These are phyloP conservation scores for Exophiala phaeomuriformis DNA, from an alignment of 2,329 filamentous ascomycete species.

Conservation along the genomic window DNA sequence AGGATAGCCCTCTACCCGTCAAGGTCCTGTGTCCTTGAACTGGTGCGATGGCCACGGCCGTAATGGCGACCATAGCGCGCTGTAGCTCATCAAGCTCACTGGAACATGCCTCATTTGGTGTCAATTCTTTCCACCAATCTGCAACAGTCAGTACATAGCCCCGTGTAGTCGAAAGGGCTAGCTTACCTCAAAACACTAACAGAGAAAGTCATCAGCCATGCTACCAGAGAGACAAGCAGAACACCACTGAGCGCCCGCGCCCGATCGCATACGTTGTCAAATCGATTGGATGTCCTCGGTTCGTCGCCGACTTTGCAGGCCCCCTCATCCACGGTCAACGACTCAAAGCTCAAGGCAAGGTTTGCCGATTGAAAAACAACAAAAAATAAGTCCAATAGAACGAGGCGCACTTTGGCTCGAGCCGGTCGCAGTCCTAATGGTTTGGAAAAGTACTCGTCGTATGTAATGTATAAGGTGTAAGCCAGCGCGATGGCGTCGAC, in stretches of 20 bases:
- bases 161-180: neutral
- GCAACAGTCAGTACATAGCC: conserved; percentile 28
- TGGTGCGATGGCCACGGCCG: neutral
- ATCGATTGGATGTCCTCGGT: conserved; percentile 31
- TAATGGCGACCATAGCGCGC: neutral
- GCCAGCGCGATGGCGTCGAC: conserved; percentile 83
- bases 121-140: conserved; percentile 36
- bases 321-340: conserved; percentile 59
- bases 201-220: conserved; percentile 86
- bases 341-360: conserved; percentile 79
- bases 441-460: conserved; percentile 92
- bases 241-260: conserved; percentile 69
- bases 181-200: conserved; percentile 68
- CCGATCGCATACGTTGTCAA: conserved; percentile 47
- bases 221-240: conserved; percentile 70
- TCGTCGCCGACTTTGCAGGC: conserved; percentile 46
- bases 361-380: conserved; percentile 97
- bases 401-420: conserved; percentile 77
- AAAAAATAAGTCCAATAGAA: conserved; percentile 88
- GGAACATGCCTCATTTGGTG: conserved; percentile 16
- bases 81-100: conserved; percentile 6
- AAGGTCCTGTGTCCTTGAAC: neutral
- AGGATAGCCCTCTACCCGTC: neutral
- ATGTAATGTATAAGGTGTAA: conserved; percentile 89
- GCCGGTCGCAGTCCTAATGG: conserved; percentile 79